These are phyloP conservation scores for Rhodotorula kratochvilovae DNA, from an alignment of 768 basidiomycete species.

Conservation along the genomic window DNA sequence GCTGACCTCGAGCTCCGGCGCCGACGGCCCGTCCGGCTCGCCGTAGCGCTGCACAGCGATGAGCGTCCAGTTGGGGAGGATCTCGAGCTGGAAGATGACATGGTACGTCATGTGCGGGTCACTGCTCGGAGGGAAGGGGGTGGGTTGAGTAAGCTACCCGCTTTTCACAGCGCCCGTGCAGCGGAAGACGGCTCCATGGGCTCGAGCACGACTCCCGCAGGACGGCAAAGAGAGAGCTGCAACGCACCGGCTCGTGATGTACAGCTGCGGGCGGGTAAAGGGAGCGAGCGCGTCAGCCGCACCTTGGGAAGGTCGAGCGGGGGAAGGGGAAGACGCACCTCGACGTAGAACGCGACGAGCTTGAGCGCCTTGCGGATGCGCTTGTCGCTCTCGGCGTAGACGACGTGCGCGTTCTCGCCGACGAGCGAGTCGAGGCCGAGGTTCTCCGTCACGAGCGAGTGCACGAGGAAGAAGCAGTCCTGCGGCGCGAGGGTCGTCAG, in stretches of 20 bases:
- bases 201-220: too few relatives aligned
- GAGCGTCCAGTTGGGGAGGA: constrained; percentile 16
- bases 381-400: constrained; percentile 14
- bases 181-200: too few relatives aligned
- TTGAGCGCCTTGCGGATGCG: constrained; percentile 20
- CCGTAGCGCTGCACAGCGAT: constrained; percentile 13
- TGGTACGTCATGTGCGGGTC: constrained; percentile 22
- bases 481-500: neutral
- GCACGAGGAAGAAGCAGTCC: constrained; percentile 18
- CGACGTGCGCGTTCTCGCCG: neutral
- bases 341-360: constrained; percentile 20
- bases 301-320: neutral
- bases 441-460: constrained; percentile 14
- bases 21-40: neutral
- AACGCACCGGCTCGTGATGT: constrained; percentile 4
- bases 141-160: neutral
- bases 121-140: neutral
- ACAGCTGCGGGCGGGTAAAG: neutral
- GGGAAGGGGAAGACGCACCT: neutral
- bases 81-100: constrained; percentile 26
- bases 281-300: neutral
- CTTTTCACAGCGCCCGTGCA: too few relatives aligned
- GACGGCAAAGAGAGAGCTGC: neutral
- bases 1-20: constrained; percentile 1
- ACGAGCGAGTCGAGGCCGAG: neutral